Evolutionary conservation across 768 basidiomycete species (phyloP).

Genomic region (Neoboletus magnificus): DNA sequence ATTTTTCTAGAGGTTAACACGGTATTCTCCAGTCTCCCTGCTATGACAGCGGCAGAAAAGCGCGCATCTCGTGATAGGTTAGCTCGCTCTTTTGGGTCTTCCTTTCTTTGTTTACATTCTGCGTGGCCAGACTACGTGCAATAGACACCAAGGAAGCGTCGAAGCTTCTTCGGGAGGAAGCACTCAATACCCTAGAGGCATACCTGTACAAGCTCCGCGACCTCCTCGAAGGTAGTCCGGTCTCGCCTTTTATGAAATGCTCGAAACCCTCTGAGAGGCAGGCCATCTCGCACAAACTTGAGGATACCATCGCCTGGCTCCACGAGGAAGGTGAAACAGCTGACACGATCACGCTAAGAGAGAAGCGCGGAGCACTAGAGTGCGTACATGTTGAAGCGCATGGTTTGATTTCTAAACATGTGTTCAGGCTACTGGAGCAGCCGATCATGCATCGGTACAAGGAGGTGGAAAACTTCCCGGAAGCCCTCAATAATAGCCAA

Average conservation of each 20-base stretch:
- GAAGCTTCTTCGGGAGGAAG: constrained; percentile 81
- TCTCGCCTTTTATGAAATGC: constrained; percentile 81
- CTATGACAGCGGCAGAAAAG: constrained; percentile 79
- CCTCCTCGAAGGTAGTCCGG: constrained; percentile 61
- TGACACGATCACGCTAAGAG: constrained; percentile 67
- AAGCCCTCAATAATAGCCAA: constrained; percentile 76
- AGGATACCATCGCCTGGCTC: constrained; percentile 81
- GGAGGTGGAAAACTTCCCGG: constrained; percentile 84
- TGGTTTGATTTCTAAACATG: constrained; percentile 3
- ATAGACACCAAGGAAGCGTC: constrained; percentile 75
- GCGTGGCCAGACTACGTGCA: constrained; percentile 59
- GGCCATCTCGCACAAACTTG: constrained; percentile 60
- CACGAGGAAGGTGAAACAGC: constrained; percentile 81
- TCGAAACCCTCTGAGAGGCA: constrained; percentile 71
- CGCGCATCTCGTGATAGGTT: constrained; percentile 69
- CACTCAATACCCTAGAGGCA: constrained; percentile 84
- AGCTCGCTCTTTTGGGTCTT: constrained; percentile 17
- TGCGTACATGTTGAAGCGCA: constrained; percentile 37
- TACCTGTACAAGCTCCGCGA: constrained; percentile 92
- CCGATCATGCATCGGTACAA: constrained; percentile 85
- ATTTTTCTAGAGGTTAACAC: constrained; percentile 64
- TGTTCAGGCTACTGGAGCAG: constrained; percentile 62
- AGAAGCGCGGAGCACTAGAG: constrained; percentile 81
- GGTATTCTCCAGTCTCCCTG: constrained; percentile 60
- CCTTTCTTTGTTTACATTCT: constrained; percentile 1